Percentiles rank a stretch among this genome's conserved stretches.
phyloP scores from a whole-genome alignment of 2,329 filamentous ascomycete genomes.

The Pseudomassariella vexata region DNA sequence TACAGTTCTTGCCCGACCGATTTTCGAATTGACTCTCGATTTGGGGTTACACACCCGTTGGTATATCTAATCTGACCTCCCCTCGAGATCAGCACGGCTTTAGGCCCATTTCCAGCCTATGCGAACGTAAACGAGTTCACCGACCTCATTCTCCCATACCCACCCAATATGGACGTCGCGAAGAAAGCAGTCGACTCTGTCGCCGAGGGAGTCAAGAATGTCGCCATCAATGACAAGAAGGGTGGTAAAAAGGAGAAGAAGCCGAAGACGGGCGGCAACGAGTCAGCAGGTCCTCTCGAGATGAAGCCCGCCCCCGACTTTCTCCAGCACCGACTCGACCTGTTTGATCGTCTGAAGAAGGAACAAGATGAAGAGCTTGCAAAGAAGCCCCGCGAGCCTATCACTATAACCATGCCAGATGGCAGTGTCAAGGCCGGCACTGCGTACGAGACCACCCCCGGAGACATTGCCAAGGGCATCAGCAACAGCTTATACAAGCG shows the following conservation, averaged over 20 bases:
- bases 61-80: too few species aligned
- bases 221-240: conserved; percentile 34
- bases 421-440: conserved; percentile 68
- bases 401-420: conserved; percentile 68
- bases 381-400: conserved; percentile 65
- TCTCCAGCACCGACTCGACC: conserved; percentile 73
- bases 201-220: conserved; percentile 46
- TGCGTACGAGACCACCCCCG: conserved; percentile 88
- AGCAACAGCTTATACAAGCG: conserved; percentile 81
- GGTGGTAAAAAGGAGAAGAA: conserved; percentile 33
- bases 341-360: conserved; percentile 87
- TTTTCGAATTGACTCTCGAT: too few species aligned
- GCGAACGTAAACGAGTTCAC: too few species aligned
- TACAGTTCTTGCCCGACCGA: too few species aligned
- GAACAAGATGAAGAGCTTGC: conserved; percentile 73
- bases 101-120: too few species aligned
- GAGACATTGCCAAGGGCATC: conserved; percentile 69
- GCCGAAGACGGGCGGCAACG: conserved; percentile 36
- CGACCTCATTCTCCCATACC: too few species aligned
- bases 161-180: conserved; percentile 36
- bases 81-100: too few species aligned
- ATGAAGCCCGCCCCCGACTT: conserved; percentile 61
- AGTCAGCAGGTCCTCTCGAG: conserved; percentile 38
- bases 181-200: conserved; percentile 39
- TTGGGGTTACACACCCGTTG: too few species aligned